Evolutionary conservation across 2,329 filamentous ascomycete species (phyloP), one percentile per base, ranked within the genome.

Genomic region (Pyrenophora tritici-repentis): DNA sequence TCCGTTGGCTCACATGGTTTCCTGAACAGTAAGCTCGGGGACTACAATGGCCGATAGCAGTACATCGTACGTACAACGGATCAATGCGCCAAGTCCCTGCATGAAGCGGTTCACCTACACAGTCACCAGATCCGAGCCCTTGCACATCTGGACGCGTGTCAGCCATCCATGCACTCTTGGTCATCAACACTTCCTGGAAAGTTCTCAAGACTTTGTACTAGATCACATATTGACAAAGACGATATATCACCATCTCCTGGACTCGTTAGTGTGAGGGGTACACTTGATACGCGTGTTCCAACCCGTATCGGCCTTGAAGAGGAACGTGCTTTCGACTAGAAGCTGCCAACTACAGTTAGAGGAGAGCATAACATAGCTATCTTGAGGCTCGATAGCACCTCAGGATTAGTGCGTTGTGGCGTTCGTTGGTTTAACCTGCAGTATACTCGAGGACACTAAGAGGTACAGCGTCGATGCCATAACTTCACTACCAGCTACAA

Each of bases 401-500:
- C 16, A 6, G 14, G 33, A 14, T 22, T 10, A 18, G 10, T 6
- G 18, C 12, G 14, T n/a, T 33, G 38, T 51, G 26, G 24, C 20
- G 12, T n/a, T 16, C 14, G 18, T 10, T 7, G 5, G 6, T 22
- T 14, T 9, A 26, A 2, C 36, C 16, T 26, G 41, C 29, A 22
- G 2, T 20, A 47, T 47, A 32, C 14, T 32, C 9, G n/a, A 17
- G 33, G 20, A 13, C 7, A 38, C 18, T 47, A 38, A 6, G 22
- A 34, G 36, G 35, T 33, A 56, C 49, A 38, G 40, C 39, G 26
- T 47, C 35, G 2, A 22, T 51, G 29, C 33, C 33, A 35, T 31
- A 38, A 34, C 14, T 43, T 42, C 16, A 41, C 22, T n/a, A 42
- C 16, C n/a, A 37, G 26, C n/a, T 17, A 54, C 47, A 39, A 42